Percentiles rank a stretch among this genome's conserved stretches.
Conservation (phyloP, 2,329 filamentous ascomycete species). For the Scytalidium sp. region DNA sequence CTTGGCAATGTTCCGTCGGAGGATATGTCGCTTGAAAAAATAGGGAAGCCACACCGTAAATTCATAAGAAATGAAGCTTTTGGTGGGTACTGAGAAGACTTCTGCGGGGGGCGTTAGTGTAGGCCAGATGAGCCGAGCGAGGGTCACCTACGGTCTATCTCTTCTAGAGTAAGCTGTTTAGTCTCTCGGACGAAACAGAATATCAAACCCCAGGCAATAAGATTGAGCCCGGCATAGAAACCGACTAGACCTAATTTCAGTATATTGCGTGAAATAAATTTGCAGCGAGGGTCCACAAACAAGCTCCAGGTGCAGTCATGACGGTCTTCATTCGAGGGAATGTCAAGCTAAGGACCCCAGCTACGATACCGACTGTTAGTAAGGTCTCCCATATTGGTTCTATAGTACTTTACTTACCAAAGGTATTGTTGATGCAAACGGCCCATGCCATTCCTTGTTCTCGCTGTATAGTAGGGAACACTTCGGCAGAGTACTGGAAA, state of each 20-base stretch:
- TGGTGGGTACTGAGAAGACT: constrained; percentile 15
- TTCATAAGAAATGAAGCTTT: constrained; percentile 13
- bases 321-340: constrained; percentile 1
- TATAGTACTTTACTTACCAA: too few relatives aligned
- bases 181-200: constrained; percentile 54
- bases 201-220: constrained; percentile 49
- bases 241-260: too few relatives aligned
- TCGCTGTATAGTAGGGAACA: constrained; percentile 52
- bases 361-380: constrained; percentile 50
- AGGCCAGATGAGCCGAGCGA: constrained; percentile 12
- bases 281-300: constrained; percentile 17
- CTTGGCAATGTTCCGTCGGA: constrained; percentile 32
- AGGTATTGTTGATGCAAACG: constrained; percentile 42
- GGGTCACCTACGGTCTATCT: constrained; percentile 27
- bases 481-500: constrained; percentile 51
- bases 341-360: too few relatives aligned
- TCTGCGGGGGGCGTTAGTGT: constrained; percentile 3
- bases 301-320: constrained; percentile 33
- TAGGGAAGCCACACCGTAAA: constrained; percentile 14
- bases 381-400: too few relatives aligned
- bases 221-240: constrained; percentile 50
- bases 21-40: constrained; percentile 14
- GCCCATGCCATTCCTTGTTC: constrained; percentile 33
- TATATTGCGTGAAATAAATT: neutral
- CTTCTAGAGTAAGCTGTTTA: constrained; percentile 34